Base-by-base conservation (phyloP, 495 filamentous ascomycete genomes). In the Hypoxylon fuscum region DNA sequence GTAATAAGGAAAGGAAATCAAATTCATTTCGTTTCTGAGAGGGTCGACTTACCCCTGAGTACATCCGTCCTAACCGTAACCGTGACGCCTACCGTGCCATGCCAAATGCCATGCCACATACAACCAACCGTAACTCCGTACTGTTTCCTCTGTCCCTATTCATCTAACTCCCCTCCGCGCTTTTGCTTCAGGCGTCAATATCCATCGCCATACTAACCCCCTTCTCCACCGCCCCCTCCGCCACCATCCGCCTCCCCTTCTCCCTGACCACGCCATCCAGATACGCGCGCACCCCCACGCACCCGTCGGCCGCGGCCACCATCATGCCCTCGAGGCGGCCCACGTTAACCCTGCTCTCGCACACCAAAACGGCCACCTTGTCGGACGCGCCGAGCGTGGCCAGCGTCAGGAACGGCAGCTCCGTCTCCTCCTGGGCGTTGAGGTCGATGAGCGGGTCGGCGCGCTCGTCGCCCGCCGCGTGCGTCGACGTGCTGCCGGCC, bases 401-500 rank as follows among this genome's bases (percentile, higher is more conserved):
- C 0, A 97, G 83, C 2, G 95, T 97, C 62, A 98, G 70, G 46
- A 87, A 91, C 5, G 95, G 95, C 50, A 98, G 77, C 72, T 98
- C 95, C 66, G 88, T 85, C 73, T 98, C 95, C 72, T 98, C 95
- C 44, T 87, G 80, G 18, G 83, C 77, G 59, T 96, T 97, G 29
- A 97, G 73, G 76, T 98, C 95, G 43, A 98, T 78, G 44, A 98
- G 72, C 14, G 96, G 96, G 68, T 97, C 93, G 1, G 92, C 86
- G n/a, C 50, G 66, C 45, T 87, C 86, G 64, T 90, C 88, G 32
- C 79, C 78, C n/a, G 83, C 81, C 12, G 79, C 80, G 31, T 87
- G 87, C 15, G 84, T 85, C 0, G 81, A 83, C 9, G 90, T 92
- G 64, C 88, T 89, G 12, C 92, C 95, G 0, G 89, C 87, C 8